Conservation (phyloP, 1,139 yeast species). For the Yamadazyma blattariae region DNA sequence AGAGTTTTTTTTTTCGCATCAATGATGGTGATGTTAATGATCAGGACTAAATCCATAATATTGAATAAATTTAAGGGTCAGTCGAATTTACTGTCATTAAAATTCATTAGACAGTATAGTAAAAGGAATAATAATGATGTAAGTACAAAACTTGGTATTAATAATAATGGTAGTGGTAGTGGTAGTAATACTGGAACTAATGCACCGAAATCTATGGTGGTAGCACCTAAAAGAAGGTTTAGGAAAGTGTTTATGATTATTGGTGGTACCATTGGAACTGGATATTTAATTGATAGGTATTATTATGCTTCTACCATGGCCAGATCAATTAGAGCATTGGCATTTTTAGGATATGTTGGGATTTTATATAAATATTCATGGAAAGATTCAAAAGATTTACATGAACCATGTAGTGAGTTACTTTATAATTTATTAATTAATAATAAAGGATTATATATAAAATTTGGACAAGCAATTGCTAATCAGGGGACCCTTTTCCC, state of each 20-base stretch:
- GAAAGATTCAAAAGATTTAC: conserved; percentile 48
- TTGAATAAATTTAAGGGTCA: too few species aligned
- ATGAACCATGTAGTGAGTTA: conserved; percentile 57
- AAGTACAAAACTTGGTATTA: too few species aligned
- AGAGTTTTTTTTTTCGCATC: too few species aligned
- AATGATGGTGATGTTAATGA: too few species aligned
- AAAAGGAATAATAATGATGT: too few species aligned
- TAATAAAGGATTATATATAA: conserved; percentile 74
- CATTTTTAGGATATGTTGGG: conserved; percentile 51
- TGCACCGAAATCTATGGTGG: too few species aligned
- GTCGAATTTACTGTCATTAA: too few species aligned
- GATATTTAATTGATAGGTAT: conserved; percentile 37
- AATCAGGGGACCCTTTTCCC: conserved; percentile 71
- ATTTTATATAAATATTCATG: conserved; percentile 53
- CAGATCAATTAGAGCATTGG: conserved; percentile 53
- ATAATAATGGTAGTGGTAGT: too few species aligned
- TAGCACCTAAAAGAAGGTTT: background rate
- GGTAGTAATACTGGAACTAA: too few species aligned
- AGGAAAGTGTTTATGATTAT: background rate
- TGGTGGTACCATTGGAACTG: background rate
- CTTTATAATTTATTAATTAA: conserved; percentile 48
- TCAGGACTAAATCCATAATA: too few species aligned
- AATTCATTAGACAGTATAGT: too few species aligned
- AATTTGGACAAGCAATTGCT: conserved; percentile 74
- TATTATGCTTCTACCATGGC: conserved; percentile 47